These are phyloP conservation scores for Viola pubescens DNA, from an alignment of 441 rosid genomes.

Conservation along the genomic window DNA sequence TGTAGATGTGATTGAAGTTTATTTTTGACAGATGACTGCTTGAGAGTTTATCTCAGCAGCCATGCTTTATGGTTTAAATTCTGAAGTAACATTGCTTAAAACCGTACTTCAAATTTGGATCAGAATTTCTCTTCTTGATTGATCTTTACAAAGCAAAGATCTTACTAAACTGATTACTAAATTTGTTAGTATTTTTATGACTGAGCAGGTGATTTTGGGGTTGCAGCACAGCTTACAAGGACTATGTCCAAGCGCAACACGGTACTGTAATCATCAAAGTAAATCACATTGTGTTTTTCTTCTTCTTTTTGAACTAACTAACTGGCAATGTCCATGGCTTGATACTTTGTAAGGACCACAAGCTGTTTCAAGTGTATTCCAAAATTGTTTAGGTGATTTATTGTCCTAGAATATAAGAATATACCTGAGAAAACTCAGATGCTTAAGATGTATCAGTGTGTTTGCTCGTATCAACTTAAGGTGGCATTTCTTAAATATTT, in stretches of 20 bases:
- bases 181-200: slow-evolving; percentile 12
- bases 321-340: too few relatives aligned
- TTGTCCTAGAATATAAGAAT: too few relatives aligned
- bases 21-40: background rate
- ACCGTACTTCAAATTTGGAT: too few relatives aligned
- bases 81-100: background rate
- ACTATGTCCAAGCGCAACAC: slow-evolving; percentile 99
- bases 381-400: too few relatives aligned
- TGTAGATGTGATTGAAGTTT: background rate
- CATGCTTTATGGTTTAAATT: background rate
- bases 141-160: slow-evolving; percentile 1
- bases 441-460: too few relatives aligned
- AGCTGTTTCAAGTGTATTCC: too few relatives aligned
- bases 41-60: background rate
- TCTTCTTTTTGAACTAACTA: background rate
- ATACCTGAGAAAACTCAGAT: too few relatives aligned
- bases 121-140: background rate
- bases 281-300: background rate
- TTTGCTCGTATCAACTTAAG: too few relatives aligned
- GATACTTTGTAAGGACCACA: too few relatives aligned
- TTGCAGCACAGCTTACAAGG: slow-evolving; percentile 97
- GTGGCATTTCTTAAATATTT: too few relatives aligned
- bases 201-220: slow-evolving; percentile 97
- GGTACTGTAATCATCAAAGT: slow-evolving; percentile 29
- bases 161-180: slow-evolving; percentile 20